Percentiles rank a stretch among this genome's conserved stretches.
Conservation (phyloP, 2,329 filamentous ascomycete species). For the Pyrenochaeta sp. region DNA sequence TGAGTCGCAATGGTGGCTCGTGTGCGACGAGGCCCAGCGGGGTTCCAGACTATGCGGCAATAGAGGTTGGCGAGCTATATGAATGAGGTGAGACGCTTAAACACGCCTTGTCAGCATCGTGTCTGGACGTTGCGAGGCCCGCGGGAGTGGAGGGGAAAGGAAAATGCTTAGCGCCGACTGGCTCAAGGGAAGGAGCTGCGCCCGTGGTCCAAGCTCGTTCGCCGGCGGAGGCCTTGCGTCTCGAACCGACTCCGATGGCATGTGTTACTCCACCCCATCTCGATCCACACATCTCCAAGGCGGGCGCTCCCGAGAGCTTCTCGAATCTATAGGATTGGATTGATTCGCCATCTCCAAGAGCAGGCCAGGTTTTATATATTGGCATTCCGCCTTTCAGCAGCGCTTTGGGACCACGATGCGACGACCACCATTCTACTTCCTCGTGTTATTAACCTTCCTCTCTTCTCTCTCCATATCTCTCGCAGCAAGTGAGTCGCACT, state of each 20-base stretch:
- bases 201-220: constrained; percentile 21
- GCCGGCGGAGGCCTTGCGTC: constrained; percentile 22
- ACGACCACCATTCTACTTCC: constrained; percentile 27
- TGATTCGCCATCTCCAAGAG: too few relatives aligned
- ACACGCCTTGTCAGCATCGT: constrained; percentile 21
- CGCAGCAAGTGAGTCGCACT: constrained; percentile 52
- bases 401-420: too few relatives aligned
- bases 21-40: constrained; percentile 19
- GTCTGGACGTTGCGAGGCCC: constrained; percentile 10
- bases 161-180: constrained; percentile 43
- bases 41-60: not conserved
- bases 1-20: constrained; percentile 27
- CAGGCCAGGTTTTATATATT: too few relatives aligned
- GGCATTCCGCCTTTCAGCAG: too few relatives aligned
- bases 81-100: constrained; percentile 10
- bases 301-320: not conserved
- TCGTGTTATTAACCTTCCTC: constrained; percentile 38
- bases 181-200: constrained; percentile 17
- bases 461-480: constrained; percentile 48
- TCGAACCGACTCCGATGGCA: constrained; percentile 10
- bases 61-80: constrained; percentile 4
- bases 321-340: too few relatives aligned
- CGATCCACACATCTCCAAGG: not conserved
- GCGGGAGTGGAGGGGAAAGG: constrained; percentile 36
- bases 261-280: not conserved